These are phyloP conservation scores for Suillus subluteus DNA, from an alignment of 768 basidiomycete species.

Conservation along the genomic window DNA sequence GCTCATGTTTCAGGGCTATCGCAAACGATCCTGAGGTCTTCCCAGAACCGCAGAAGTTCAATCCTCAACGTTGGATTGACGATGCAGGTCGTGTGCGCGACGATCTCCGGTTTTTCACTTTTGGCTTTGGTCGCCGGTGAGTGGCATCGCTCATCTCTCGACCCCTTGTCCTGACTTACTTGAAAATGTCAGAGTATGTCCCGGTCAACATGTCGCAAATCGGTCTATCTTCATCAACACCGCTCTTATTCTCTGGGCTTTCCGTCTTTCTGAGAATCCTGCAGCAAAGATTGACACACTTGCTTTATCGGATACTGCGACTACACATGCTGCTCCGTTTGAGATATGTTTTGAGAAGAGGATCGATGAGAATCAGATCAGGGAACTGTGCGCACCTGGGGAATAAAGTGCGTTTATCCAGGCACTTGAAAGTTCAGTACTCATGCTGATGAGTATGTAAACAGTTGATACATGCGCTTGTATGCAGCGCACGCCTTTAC, in stretches of 20 bases:
- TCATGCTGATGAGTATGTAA: too few relatives aligned
- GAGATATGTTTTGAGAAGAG: slow-evolving; percentile 55
- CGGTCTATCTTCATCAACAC: slow-evolving; percentile 64
- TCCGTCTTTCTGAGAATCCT: slow-evolving; percentile 52
- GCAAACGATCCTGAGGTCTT: slow-evolving; percentile 56
- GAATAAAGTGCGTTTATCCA: background rate
- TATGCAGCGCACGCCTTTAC: too few relatives aligned
- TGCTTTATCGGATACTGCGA: slow-evolving; percentile 62
- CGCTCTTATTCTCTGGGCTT: slow-evolving; percentile 64
- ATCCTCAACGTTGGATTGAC: slow-evolving; percentile 56
- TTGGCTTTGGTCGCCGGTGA: slow-evolving; percentile 40
- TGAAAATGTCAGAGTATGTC: slow-evolving; percentile 47
- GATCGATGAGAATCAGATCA: slow-evolving; percentile 14
- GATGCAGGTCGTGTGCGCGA: slow-evolving; percentile 27
- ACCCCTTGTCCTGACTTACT: background rate
- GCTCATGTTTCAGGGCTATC: slow-evolving; percentile 37
- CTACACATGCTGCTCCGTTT: slow-evolving; percentile 62
- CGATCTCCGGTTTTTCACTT: slow-evolving; percentile 36
- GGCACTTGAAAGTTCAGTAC: too few relatives aligned
- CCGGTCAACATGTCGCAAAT: slow-evolving; percentile 50
- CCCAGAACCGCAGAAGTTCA: slow-evolving; percentile 56
- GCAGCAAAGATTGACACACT: slow-evolving; percentile 57
- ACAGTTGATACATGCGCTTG: too few relatives aligned
- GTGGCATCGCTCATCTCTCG: slow-evolving; percentile 1
- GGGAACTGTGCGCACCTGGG: slow-evolving; percentile 1